Conservation (phyloP, 75 land plant genomes). For the Cupressus sempervirens region DNA sequence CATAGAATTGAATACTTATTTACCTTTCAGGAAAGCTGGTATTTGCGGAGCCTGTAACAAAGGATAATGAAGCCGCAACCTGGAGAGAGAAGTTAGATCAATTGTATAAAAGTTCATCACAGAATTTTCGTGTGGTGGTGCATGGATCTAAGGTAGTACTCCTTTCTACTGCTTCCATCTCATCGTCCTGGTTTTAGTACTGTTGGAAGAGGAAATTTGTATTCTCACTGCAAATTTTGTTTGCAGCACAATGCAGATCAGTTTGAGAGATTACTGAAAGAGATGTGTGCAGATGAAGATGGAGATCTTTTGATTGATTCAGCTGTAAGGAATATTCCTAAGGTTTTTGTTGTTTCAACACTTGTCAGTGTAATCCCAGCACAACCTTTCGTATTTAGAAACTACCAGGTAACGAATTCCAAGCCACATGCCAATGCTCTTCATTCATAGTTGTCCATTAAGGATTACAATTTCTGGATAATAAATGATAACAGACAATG, state of each 20-base stretch:
- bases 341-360: conserved; percentile 93
- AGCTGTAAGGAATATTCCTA: conserved; percentile 86
- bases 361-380: conserved; percentile 91
- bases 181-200: conserved; percentile 8
- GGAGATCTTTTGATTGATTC: conserved; percentile 96
- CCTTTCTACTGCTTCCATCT: background rate
- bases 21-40: conserved; percentile 75
- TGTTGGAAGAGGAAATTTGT: background rate
- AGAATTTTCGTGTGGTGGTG: conserved; percentile 94
- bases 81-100: conserved; percentile 99
- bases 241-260: conserved; percentile 98
- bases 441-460: background rate
- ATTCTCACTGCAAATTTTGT: conserved; percentile 20
- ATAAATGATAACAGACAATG: background rate
- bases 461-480: background rate
- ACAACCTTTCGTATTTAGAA: conserved; percentile 93
- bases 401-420: conserved; percentile 76
- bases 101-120: conserved; percentile 95
- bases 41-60: conserved; percentile 89
- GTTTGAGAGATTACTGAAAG: conserved; percentile 88
- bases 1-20: background rate
- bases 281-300: conserved; percentile 97
- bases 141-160: conserved; percentile 90
- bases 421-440: background rate
- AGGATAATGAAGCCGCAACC: conserved; percentile 97